Percentiles rank a stretch among this genome's conserved stretches.
These are phyloP conservation scores for Flaveria floridana DNA, from an alignment of 140 eudicot genomes.

Conservation along the genomic window DNA sequence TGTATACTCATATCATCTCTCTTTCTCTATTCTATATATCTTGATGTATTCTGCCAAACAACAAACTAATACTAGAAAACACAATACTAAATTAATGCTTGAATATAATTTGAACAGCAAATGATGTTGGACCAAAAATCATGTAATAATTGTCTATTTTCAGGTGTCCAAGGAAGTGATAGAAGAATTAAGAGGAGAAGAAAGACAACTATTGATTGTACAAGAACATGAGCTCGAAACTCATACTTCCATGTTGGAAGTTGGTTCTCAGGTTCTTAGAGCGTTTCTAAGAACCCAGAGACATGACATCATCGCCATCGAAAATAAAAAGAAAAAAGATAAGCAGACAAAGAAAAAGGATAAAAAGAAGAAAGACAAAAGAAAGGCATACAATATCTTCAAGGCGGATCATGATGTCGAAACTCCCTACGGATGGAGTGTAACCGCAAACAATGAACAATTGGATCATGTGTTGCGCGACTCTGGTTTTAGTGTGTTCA, in stretches of 20 bases:
- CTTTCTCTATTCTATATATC: no score
- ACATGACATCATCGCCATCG: conserved; percentile 18
- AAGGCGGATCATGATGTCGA: neutral
- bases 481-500: neutral
- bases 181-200: conserved; percentile 47
- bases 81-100: neutral
- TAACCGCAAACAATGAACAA: neutral
- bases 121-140: neutral
- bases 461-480: neutral
- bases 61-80: neutral
- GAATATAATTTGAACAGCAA: neutral
- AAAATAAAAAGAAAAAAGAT: conserved; percentile 34
- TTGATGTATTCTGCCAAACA: neutral
- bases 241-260: conserved; percentile 32
- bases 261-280: conserved; percentile 34
- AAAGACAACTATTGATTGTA: conserved; percentile 48
- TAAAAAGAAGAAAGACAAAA: neutral
- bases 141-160: neutral
- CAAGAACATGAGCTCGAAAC: neutral
- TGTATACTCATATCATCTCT: neutral
- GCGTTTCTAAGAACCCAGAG: conserved; percentile 39
- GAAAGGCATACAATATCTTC: neutral
- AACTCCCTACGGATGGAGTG: neutral
- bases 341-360: neutral
- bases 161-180: conserved; percentile 63